Evolutionary conservation across 108 stramenopile genomes (phyloP).

Genomic region (Nannochloropsis oceanica): DNA sequence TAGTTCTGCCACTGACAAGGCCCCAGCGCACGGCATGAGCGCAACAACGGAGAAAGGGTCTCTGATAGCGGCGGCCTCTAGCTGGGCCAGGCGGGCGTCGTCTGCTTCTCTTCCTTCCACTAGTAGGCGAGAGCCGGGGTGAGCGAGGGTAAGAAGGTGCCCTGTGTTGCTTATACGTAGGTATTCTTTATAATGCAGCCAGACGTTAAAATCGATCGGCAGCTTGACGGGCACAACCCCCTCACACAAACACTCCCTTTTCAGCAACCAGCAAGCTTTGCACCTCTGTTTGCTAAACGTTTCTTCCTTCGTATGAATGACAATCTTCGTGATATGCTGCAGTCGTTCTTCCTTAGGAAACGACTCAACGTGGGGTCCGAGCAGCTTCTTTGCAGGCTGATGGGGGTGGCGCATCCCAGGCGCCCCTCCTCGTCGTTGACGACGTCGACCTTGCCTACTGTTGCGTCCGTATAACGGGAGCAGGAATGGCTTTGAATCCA

Average conservation of each 20-base stretch:
- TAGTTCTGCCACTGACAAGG: background rate
- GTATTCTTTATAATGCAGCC: background rate
- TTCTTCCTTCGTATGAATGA: background rate
- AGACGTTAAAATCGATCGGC: background rate
- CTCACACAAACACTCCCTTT: background rate
- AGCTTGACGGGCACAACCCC: background rate
- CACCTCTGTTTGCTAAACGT: background rate
- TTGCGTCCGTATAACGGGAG: background rate
- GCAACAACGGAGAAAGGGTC: background rate
- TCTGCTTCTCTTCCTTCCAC: background rate
- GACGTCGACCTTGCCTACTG: background rate
- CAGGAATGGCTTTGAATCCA: background rate
- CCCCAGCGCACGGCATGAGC: background rate
- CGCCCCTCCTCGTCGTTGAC: background rate
- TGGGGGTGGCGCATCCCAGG: background rate
- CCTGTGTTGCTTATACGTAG: background rate
- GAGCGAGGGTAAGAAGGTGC: background rate
- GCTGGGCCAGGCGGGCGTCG: background rate
- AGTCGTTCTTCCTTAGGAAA: background rate
- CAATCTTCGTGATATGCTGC: background rate
- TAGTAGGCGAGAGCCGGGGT: background rate
- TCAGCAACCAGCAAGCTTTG: background rate
- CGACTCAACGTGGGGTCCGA: background rate
- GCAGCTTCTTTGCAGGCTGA: background rate
- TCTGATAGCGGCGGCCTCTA: background rate